Evolutionary conservation across 2,329 filamentous ascomycete genomes (phyloP), one percentile per base, ranked within the genome.

Genomic region (Alternaria conjuncta): DNA sequence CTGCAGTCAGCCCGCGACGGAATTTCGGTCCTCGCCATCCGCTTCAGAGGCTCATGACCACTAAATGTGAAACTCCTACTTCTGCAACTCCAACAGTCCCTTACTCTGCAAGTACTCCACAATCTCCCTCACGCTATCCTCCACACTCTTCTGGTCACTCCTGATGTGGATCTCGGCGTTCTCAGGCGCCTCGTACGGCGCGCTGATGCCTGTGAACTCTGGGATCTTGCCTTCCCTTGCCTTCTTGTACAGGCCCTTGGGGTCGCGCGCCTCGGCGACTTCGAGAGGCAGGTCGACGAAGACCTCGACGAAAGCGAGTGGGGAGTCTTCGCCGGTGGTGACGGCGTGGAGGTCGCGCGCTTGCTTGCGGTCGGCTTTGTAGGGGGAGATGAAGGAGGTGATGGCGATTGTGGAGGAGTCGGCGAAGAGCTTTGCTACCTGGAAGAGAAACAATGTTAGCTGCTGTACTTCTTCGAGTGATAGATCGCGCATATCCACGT

Each of bases 241-340:
- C 88, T 97, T 97, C 87, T 97, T 97, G 84, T 99, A 99, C 64
- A 98, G 84, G 6, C 95, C 96, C 88, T 99, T 99, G 53, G 96
- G 96, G 78, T 99, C 96, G 67, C 96, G 89, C 87, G 95, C 86
- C 88, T 98, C 95, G 41, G 96, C 95, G 47, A 96, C 93, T 81
- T 93, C 92, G 71, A 98, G 87, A 13, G 94, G 92, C 12, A 98
- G 89, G 81, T 99, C 94, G 67, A 99, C 90, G 78, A 89, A 97
- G 62, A 98, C 93, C 84, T 99, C 96, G 70, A 99, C 87, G 79
- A 99, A 99, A 10, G 92, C 90, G 61, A 98, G 87, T 0, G 92
- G 84, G 70, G 85, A 84, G 73, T 91, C 90, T 23, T 74, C 84
- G 75, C 71, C 68, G 10, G 68, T 71, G 60, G 87, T 84, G 2